Conservation (phyloP, 2,329 filamentous ascomycete species). For the Colletotrichum lindemuthianum region DNA sequence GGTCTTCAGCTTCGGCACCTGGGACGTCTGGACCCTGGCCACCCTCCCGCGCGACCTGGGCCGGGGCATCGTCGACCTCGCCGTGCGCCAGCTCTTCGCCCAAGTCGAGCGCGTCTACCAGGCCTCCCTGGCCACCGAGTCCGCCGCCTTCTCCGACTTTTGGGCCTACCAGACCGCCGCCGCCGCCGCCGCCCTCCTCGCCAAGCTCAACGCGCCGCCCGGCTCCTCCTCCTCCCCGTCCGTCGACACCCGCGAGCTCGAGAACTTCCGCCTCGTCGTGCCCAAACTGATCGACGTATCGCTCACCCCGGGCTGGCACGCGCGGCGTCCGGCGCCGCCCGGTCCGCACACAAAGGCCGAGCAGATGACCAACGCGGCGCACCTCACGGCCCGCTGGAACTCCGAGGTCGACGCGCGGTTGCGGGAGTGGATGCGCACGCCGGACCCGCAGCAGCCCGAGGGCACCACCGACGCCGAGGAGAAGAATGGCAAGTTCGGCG, state of each 20-base stretch:
- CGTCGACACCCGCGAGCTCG: conserved; percentile 41
- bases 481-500: conserved; percentile 19
- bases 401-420: conserved; percentile 51
- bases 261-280: conserved; percentile 61
- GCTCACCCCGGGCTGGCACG: conserved; percentile 62
- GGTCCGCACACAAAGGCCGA: conserved; percentile 59
- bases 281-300: conserved; percentile 64
- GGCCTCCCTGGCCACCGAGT: conserved; percentile 52
- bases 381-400: conserved; percentile 63
- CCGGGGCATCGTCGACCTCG: conserved; percentile 48
- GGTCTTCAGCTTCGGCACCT: conserved; percentile 63
- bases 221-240: neutral
- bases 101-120: conserved; percentile 59
- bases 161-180: conserved; percentile 43
- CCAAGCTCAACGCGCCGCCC: conserved; percentile 17
- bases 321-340: conserved; percentile 53
- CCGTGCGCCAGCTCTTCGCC: conserved; percentile 53
- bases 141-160: conserved; percentile 58
- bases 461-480: neutral
- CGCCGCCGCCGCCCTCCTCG: conserved; percentile 37
- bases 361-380: conserved; percentile 64
- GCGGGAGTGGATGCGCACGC: conserved; percentile 54
- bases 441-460: conserved; percentile 34
- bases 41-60: conserved; percentile 54
- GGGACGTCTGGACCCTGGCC: conserved; percentile 64